Conservation (phyloP, 2,329 filamentous ascomycete genomes). For the Sporothrix inflata region DNA sequence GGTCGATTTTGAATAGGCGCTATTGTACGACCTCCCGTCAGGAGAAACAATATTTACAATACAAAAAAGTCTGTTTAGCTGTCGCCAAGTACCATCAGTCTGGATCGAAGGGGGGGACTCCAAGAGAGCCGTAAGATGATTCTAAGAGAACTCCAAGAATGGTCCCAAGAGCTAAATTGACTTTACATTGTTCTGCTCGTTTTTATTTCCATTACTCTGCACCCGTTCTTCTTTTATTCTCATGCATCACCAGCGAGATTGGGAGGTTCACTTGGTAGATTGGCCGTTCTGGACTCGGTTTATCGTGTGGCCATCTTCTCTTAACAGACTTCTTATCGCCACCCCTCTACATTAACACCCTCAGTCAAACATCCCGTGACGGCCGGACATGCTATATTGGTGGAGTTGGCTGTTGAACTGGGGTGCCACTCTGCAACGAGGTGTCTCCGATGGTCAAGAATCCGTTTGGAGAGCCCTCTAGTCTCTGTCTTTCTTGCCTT, state of each 20-base stretch:
- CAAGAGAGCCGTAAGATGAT: not conserved
- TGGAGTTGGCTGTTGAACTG: not conserved
- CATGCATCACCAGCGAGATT: not conserved
- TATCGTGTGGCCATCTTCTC: not conserved
- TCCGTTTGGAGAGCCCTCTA: not conserved
- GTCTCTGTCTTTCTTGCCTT: not conserved
- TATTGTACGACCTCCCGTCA: no score
- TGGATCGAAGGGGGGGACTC: no score
- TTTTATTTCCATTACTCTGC: not conserved
- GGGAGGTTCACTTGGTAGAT: not conserved
- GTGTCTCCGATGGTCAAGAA: not conserved
- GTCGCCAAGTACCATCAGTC: no score
- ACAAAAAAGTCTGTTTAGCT: no score
- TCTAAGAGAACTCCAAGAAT: not conserved
- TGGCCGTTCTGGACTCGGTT: not conserved
- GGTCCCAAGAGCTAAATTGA: not conserved
- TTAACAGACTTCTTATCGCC: no score
- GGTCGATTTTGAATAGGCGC: no score
- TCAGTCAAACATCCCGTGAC: not conserved
- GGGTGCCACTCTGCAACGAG: not conserved
- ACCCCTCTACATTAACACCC: not conserved
- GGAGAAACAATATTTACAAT: no score
- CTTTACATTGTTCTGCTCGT: not conserved
- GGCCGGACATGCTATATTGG: not conserved
- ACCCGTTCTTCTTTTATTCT: not conserved